Percentiles rank a stretch among this genome's conserved stretches.
Conservation (phyloP, 306 rosid species). For the Vigna reflexopilosa region DNA sequence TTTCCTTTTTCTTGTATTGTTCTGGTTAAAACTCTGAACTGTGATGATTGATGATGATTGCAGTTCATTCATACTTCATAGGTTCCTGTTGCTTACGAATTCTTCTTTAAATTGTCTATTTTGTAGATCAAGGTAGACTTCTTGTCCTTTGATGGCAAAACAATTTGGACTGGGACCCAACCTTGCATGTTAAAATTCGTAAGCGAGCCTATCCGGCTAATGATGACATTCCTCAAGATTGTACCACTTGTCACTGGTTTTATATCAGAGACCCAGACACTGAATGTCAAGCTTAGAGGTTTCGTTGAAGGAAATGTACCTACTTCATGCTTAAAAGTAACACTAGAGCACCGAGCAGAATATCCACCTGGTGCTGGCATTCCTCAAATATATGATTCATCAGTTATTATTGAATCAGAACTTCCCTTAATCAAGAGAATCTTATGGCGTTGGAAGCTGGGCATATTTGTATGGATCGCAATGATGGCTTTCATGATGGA, state of each 20-base stretch:
- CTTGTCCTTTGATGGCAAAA: slow-evolving; percentile 68
- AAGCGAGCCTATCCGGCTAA: slow-evolving; percentile 82
- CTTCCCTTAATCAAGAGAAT: slow-evolving; percentile 71
- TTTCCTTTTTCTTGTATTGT: slow-evolving; percentile 13
- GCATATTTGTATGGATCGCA: slow-evolving; percentile 72
- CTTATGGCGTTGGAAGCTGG: slow-evolving; percentile 81
- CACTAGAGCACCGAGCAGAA: slow-evolving; percentile 85
- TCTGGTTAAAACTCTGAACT: slow-evolving; percentile 22
- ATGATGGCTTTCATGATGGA: slow-evolving; percentile 61
- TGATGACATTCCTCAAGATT: slow-evolving; percentile 67
- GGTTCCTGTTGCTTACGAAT: slow-evolving; percentile 23
- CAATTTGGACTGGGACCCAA: slow-evolving; percentile 71
- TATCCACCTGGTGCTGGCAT: slow-evolving; percentile 80
- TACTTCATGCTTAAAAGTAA: slow-evolving; percentile 82
- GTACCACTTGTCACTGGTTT: slow-evolving; percentile 81
- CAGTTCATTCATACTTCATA: slow-evolving; percentile 27
- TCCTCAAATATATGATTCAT: slow-evolving; percentile 84
- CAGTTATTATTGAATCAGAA: slow-evolving; percentile 63
- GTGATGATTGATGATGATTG: neutral
- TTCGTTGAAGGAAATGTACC: slow-evolving; percentile 66
- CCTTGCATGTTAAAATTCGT: slow-evolving; percentile 79
- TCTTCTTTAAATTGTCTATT: slow-evolving; percentile 38
- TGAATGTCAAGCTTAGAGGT: slow-evolving; percentile 71
- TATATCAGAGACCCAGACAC: slow-evolving; percentile 75
- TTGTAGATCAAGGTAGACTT: slow-evolving; percentile 75